Evolutionary conservation across 768 basidiomycete species (phyloP).

Genomic region (Amanita phalloides): DNA sequence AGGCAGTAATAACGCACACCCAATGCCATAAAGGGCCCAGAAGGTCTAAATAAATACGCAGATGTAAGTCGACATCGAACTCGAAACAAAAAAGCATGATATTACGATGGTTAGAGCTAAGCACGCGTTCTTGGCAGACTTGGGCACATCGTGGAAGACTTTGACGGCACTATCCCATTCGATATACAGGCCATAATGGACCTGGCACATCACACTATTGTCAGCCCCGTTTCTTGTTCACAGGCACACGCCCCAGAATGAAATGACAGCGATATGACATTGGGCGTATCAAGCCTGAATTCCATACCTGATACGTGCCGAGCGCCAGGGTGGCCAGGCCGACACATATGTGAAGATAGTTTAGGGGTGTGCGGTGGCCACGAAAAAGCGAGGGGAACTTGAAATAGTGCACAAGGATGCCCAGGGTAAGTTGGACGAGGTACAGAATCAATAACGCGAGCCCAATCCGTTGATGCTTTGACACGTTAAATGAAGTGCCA

Average conservation of each 20-base stretch:
- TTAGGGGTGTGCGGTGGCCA: slow-evolving; percentile 36
- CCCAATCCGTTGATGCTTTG: slow-evolving; percentile 38
- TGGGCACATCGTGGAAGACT: slow-evolving; percentile 23
- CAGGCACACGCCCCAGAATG: background rate
- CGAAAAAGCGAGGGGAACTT: slow-evolving; percentile 29
- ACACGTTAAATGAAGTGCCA: slow-evolving; percentile 24
- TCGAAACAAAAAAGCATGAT: slow-evolving; percentile 4
- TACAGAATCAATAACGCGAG: slow-evolving; percentile 45
- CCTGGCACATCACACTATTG: slow-evolving; percentile 15
- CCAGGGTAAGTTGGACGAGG: slow-evolving; percentile 35
- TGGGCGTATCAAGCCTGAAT: background rate
- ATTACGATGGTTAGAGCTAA: slow-evolving; percentile 31
- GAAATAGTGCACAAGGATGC: slow-evolving; percentile 40
- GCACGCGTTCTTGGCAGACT: slow-evolving; percentile 34
- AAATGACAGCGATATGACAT: slow-evolving; percentile 4
- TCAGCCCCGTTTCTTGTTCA: background rate
- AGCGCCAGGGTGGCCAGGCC: slow-evolving; percentile 45
- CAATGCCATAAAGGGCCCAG: slow-evolving; percentile 33
- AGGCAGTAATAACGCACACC: slow-evolving; percentile 29
- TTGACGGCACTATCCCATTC: slow-evolving; percentile 29
- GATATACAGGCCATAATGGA: slow-evolving; percentile 37
- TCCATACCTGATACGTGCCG: slow-evolving; percentile 37
- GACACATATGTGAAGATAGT: slow-evolving; percentile 43
- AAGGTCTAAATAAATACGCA: slow-evolving; percentile 28
- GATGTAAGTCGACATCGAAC: slow-evolving; percentile 1